Evolutionary conservation across 176 grass and related monocot genomes (phyloP).

Genomic region (Alopecurus myosuroides): DNA sequence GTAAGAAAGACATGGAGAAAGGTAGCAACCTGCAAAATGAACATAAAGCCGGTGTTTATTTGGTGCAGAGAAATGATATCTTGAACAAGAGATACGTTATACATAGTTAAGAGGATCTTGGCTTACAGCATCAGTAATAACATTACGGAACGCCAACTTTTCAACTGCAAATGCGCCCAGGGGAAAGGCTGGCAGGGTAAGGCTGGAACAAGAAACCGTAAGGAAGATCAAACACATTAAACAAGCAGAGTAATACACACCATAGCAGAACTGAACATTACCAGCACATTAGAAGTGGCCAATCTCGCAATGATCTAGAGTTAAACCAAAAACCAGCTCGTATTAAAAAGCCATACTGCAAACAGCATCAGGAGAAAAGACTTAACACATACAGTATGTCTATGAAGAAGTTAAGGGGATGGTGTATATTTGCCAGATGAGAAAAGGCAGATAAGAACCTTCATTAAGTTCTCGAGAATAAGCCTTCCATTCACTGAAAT

Average conservation of each 20-base stretch:
- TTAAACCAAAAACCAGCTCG: slow-evolving; percentile 97
- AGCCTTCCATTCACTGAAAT: slow-evolving; percentile 92
- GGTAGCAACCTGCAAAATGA: slow-evolving; percentile 54
- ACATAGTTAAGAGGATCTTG: slow-evolving; percentile 5
- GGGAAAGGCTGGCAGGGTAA: slow-evolving; percentile 66
- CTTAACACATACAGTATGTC: neutral
- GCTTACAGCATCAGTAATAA: slow-evolving; percentile 77
- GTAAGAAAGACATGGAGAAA: slow-evolving; percentile 57
- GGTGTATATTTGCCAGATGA: neutral
- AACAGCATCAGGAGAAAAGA: slow-evolving; percentile 14
- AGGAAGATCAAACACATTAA: neutral
- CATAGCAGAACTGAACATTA: slow-evolving; percentile 30
- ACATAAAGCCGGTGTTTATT: neutral
- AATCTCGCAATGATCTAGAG: slow-evolving; percentile 71
- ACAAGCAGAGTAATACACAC: neutral
- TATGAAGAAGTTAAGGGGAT: neutral
- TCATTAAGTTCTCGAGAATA: slow-evolving; percentile 99
- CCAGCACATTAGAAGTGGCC: slow-evolving; percentile 98
- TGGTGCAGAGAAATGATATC: neutral
- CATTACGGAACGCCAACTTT: slow-evolving; percentile 61
- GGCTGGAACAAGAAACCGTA: slow-evolving; percentile 36
- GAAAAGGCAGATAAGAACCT: slow-evolving; percentile 48
- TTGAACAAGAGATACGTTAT: neutral
- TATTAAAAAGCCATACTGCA: slow-evolving; percentile 97
- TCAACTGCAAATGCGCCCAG: slow-evolving; percentile 75